phyloP scores from a whole-genome alignment of 257 asterid species.

The Nemophila menziesii region DNA sequence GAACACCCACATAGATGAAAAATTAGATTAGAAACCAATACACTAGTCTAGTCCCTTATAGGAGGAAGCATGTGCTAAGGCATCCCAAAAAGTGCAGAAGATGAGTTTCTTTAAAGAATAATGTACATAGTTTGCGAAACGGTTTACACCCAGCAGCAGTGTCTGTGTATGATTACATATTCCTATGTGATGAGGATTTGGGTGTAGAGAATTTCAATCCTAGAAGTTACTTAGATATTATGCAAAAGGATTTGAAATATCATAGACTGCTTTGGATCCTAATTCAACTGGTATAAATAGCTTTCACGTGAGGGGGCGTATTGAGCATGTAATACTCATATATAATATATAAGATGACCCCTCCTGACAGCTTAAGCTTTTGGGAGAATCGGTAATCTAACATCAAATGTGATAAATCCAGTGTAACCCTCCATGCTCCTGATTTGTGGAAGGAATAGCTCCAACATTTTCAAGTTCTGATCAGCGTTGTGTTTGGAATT shows the following conservation, averaged over 20 bases:
- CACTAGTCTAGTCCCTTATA: too few species aligned
- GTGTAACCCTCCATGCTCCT: conserved; percentile 92
- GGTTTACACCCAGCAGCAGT: conserved; percentile 90
- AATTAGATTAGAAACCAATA: too few species aligned
- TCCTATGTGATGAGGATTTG: conserved; percentile 98
- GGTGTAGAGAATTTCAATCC: conserved; percentile 81
- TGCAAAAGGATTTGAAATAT: conserved; percentile 85
- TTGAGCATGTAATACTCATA: too few species aligned
- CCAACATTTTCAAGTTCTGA: conserved; percentile 93
- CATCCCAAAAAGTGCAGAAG: too few species aligned
- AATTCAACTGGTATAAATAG: conserved; percentile 95
- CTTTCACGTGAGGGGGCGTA: conserved; percentile 59
- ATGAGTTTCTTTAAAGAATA: too few species aligned
- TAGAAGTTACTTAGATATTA: conserved; percentile 80
- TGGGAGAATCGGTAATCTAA: conserved; percentile 6
- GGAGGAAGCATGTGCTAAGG: too few species aligned
- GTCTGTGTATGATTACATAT: conserved; percentile 74
- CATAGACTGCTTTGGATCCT: conserved; percentile 99
- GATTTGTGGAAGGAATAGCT: conserved; percentile 99
- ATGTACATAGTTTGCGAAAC: conserved; percentile 99
- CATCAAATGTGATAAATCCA: conserved; percentile 56
- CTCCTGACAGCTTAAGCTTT: too few species aligned
- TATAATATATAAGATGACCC: too few species aligned
- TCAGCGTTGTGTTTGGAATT: conserved; percentile 96
- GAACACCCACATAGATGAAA: too few species aligned